phyloP scores from a whole-genome alignment of 169 alveolate genomes.

The Babesia ovis region DNA sequence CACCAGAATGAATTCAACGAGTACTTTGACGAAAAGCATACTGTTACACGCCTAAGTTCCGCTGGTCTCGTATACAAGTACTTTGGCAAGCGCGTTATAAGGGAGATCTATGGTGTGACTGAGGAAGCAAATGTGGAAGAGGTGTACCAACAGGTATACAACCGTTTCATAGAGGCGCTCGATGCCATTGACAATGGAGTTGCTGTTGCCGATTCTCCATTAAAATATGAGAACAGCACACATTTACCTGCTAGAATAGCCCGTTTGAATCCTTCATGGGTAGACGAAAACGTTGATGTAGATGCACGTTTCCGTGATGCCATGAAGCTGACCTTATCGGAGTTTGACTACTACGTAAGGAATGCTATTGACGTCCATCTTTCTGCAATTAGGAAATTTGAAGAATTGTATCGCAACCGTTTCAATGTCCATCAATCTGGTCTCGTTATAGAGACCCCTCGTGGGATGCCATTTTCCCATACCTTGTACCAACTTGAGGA shows the following conservation, averaged over 20 bases:
- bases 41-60: constrained; percentile 82
- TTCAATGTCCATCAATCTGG: constrained; percentile 76
- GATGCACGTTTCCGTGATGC: constrained; percentile 64
- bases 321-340: constrained; percentile 39
- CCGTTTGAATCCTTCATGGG: constrained; percentile 87
- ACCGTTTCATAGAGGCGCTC: constrained; percentile 79
- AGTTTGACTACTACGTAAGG: constrained; percentile 58
- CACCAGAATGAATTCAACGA: constrained; percentile 86
- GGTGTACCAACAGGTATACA: constrained; percentile 76
- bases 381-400: constrained; percentile 59
- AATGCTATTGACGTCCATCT: constrained; percentile 65
- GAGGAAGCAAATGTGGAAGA: constrained; percentile 73
- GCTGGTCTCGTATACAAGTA: constrained; percentile 91
- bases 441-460: constrained; percentile 65
- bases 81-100: constrained; percentile 78
- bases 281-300: constrained; percentile 72
- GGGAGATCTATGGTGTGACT: constrained; percentile 69
- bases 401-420: constrained; percentile 67
- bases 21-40: constrained; percentile 66
- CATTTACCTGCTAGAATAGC: constrained; percentile 76
- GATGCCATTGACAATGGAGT: constrained; percentile 92
- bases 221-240: constrained; percentile 77
- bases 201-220: constrained; percentile 71
- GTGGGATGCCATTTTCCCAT: constrained; percentile 73
- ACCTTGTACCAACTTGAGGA: constrained; percentile 70